Evolutionary conservation across 805 yeast species (phyloP), one percentile per base, ranked within the genome.

Genomic region (Zygosaccharomyces gambellarensis): DNA sequence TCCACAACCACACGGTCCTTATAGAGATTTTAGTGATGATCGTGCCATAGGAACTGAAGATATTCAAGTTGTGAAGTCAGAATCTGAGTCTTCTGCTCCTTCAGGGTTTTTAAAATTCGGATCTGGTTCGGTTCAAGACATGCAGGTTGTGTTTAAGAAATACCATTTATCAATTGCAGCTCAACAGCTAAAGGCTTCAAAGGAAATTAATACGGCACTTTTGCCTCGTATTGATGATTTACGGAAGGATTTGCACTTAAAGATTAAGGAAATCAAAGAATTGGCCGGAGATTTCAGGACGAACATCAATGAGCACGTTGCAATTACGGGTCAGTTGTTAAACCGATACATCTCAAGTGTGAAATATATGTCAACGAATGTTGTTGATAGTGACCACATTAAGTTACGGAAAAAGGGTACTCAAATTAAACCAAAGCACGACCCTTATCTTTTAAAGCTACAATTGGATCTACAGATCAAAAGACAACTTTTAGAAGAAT

Each of bases 241-340:
- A 48, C 74, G 80, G 39, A 79, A 84, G 53, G 97, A 89, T 67
- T 71, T 90, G 55, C 71, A 80, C 46, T 76, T 83, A 51, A 87
- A 89, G 61, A 86, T 89, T 51, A 85, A 84, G 64, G 96, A 88
- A 64, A 88, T 88, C 58, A 84, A 82, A 64, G 81, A 84, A 48
- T 64, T 83, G 43, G 83, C 80, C 55, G 65, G 70, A 2, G 88
- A 83, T 63, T 84, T 82, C 67, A 82, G 80, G 54, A 77, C 79
- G 42, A 79, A 78, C 56, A 71, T 84, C 49, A 77, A 75, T 48
- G 75, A 71, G 51, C 88, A 84, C 56, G 76, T 84, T 31, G 81
- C 83, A 48, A 72, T 76, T 45, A 82, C 87, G 2, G 87, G 87
- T 5, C 78, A 78, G 46, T 61, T 78, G 14, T 63, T 83, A 48